Evolutionary conservation across 768 basidiomycete genomes (phyloP).

Genomic region (Boletellus emodensis): DNA sequence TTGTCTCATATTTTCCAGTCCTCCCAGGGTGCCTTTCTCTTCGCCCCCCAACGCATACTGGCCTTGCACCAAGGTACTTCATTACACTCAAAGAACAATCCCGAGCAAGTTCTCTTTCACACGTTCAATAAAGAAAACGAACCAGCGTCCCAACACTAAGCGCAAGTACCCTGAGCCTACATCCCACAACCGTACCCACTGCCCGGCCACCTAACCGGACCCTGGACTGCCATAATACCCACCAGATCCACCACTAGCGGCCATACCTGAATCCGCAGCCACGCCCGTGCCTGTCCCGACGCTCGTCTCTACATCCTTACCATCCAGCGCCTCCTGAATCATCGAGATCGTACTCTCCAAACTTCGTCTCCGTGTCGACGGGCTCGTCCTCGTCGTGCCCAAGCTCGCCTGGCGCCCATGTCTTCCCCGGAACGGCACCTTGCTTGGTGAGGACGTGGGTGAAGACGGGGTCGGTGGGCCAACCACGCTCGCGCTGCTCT

Average conservation of each 20-base stretch:
- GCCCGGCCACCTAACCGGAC: neutral
- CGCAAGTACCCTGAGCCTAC: neutral
- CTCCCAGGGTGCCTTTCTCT: no score
- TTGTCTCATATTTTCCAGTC: no score
- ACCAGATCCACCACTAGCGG: neutral
- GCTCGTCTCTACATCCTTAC: conserved; percentile 44
- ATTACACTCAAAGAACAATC: no score
- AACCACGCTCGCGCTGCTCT: conserved; percentile 17
- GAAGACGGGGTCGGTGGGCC: conserved; percentile 27
- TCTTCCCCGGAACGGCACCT: conserved; percentile 59
- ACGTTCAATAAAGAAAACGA: neutral
- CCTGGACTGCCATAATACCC: neutral
- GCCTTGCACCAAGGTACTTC: no score
- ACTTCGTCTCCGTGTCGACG: conserved; percentile 86
- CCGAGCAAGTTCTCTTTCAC: neutral
- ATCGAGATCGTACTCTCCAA: conserved; percentile 94
- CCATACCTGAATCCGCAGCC: no score
- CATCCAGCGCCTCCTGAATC: conserved; percentile 90
- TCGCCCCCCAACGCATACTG: no score
- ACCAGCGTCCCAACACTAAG: neutral
- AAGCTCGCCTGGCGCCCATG: conserved; percentile 53
- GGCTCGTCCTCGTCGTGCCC: conserved; percentile 89
- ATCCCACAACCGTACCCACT: no score
- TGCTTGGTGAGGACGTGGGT: conserved; percentile 44
- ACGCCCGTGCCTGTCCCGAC: neutral